phyloP scores from a whole-genome alignment of 345 rosid genomes.

The Microthlaspi erraticum region DNA sequence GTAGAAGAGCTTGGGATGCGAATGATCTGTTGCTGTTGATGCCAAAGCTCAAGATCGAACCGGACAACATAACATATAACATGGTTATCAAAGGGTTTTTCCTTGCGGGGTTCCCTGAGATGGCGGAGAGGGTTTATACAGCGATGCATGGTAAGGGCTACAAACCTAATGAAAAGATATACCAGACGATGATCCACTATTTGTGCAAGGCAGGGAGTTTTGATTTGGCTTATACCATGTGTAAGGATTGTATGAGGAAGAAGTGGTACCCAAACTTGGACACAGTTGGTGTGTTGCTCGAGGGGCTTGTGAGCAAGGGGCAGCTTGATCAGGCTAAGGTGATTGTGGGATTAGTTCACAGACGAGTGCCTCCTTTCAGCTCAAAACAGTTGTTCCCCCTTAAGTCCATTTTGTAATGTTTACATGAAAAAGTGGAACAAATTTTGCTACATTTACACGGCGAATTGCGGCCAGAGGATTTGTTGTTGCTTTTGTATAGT shows the following conservation, averaged over 20 bases:
- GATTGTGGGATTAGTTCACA: slow-evolving; percentile 52
- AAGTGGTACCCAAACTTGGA: slow-evolving; percentile 67
- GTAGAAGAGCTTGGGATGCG: slow-evolving; percentile 71
- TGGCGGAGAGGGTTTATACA: slow-evolving; percentile 79
- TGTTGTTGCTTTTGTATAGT: slow-evolving; percentile 39
- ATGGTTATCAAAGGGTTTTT: slow-evolving; percentile 82
- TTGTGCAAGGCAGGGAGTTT: slow-evolving; percentile 64
- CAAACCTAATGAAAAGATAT: slow-evolving; percentile 66
- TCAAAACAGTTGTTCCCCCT: slow-evolving; percentile 52
- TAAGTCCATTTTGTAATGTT: slow-evolving; percentile 47
- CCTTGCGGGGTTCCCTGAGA: slow-evolving; percentile 65
- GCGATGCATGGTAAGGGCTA: slow-evolving; percentile 56
- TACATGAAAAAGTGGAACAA: slow-evolving; percentile 21
- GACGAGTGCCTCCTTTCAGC: slow-evolving; percentile 65
- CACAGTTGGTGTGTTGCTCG: slow-evolving; percentile 59
- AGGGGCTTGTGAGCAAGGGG: slow-evolving; percentile 58
- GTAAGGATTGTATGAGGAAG: slow-evolving; percentile 71
- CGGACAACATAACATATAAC: slow-evolving; percentile 75
- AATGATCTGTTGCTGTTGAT: slow-evolving; percentile 67
- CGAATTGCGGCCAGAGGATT: slow-evolving; percentile 32
- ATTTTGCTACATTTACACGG: slow-evolving; percentile 29
- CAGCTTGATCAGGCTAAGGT: slow-evolving; percentile 57
- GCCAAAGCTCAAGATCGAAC: slow-evolving; percentile 58
- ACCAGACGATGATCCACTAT: slow-evolving; percentile 86
- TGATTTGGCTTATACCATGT: slow-evolving; percentile 70